Base-by-base conservation (phyloP, 768 basidiomycete genomes). In the Tricholoma furcatifolium region DNA sequence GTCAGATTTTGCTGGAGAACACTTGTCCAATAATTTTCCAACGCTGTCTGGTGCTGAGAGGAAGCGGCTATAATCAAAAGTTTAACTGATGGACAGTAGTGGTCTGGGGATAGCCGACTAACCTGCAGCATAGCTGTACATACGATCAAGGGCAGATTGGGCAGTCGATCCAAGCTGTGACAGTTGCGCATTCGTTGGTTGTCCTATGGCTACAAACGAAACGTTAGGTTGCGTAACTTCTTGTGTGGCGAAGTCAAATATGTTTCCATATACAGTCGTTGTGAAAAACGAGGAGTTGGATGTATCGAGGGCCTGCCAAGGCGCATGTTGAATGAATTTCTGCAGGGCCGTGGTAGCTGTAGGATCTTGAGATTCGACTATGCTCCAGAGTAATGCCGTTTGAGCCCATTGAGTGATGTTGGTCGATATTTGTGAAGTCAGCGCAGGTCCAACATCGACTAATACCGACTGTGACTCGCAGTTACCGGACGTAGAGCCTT, bases 101-200 rank as follows among this genome's bases (percentile, higher is more conserved):
- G 3, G n/a, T 38, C 43, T 34, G 11, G 43, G 36, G 48, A 38
- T 42, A 31, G 53, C 32, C 11, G 27, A 60, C 79, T 52, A 63
- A 86, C 86, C 84, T 51, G 70, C 67, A 17, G 85, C 82, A 69
- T 71, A 81, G 15, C 73, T 75, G 62, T 84, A 85, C 76, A 86
- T 82, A 39, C 77, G 72, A 62, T 87, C 78, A 52, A 87, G 62
- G 4, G 75, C 68, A 18, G 65, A 54, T 36, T 61, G 65, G 20
- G 76, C 74, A 21, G 56, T 65, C 11, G 64, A 57, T 39, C 74
- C 69, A 30, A 84, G 70, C 56, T 72, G 60, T 0, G 71, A 63
- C 27, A 78, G 66, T 63, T 87, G 82, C 6, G 65, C 71, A 32
- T 59, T 64, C 1, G 67, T 65, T 1, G 82, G 81, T 40, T 79